Base-by-base conservation (phyloP, 2,329 filamentous ascomycete species). In the Balansia obtecta region DNA sequence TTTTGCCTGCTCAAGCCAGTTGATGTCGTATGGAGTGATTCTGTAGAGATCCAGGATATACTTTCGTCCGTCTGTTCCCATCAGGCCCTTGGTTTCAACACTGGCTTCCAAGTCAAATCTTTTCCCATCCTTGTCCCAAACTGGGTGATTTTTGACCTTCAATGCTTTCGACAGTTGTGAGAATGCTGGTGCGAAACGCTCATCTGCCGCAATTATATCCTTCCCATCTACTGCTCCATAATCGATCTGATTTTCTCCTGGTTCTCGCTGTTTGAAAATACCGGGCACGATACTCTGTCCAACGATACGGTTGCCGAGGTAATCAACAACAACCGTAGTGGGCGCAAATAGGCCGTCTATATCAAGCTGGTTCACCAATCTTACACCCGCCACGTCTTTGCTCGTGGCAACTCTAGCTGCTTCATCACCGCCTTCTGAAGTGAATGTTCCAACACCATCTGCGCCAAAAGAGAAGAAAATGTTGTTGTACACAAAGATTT, bases 401-500 rank as follows among this genome's bases (percentile, higher is more conserved):
- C 90, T 91, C 5, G 94, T 95, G 27, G 94, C 93, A 51, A 97
- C 88, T 52, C 91, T 82, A 13, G 93, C 93, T 56, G 93, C 93
- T 70, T 98, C 93, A 57, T 98, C 91, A 18, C 93, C 93, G 57
- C 93, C 93, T 70, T 98, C 93, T 3, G 86, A 90, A 11, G 89
- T 90, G 67, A 98, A 98, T 15, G 93, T 98, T 42, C 93, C 91
- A 44, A 97, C 93, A 48, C 93, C 94, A 65, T 98, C 93, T 43
- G 93, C 91, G 55, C 93, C 93, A 60, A 96, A 97, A 0, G 93
- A 97, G 74, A 95, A 98, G 74, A 98, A 98, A 58, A 98, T 89
- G 69, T 98, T 98, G 75, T 97, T 97, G 74, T 97, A 96, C 22
- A 98, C 91, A 62, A 95, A 98, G 57, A 98, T 98, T 66, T 98